phyloP scores from a whole-genome alignment of 1,284 basidiomycete genomes.

The Anthracocystis setariae region DNA sequence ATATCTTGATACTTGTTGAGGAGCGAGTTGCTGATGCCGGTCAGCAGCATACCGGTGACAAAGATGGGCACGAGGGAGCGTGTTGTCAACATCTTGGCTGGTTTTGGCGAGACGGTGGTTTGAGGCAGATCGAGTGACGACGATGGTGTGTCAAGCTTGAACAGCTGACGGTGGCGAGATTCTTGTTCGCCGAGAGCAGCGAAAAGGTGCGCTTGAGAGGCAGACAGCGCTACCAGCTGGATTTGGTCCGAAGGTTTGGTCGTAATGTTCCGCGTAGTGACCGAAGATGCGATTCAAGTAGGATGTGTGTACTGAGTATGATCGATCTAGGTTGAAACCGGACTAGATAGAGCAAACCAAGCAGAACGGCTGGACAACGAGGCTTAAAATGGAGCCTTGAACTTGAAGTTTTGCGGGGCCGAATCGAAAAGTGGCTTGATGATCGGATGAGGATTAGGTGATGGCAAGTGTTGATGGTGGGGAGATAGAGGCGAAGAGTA shows the following conservation, averaged over 20 bases:
- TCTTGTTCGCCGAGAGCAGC: conserved; percentile 17
- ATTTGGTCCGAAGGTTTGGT: conserved; percentile 10
- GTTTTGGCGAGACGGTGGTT: not conserved
- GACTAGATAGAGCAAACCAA: conserved; percentile 2
- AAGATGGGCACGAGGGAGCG: conserved; percentile 66
- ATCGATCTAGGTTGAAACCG: not conserved
- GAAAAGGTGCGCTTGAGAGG: conserved; percentile 31
- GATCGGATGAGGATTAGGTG: not conserved
- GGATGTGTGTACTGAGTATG: conserved; percentile 1
- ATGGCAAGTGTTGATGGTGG: conserved; percentile 1
- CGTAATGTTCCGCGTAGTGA: conserved; percentile 14
- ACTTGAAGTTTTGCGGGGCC: not conserved
- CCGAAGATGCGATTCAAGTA: not conserved
- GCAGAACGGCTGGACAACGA: conserved; percentile 1
- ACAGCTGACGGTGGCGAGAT: conserved; percentile 8
- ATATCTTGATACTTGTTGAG: conserved; percentile 68
- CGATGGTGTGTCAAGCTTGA: conserved; percentile 4
- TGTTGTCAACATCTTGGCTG: conserved; percentile 33
- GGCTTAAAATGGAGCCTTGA: not conserved
- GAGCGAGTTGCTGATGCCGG: conserved; percentile 69
- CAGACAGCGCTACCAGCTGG: conserved; percentile 36
- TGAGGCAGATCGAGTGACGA: not conserved
- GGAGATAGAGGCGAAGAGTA: not conserved
- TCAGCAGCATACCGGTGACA: conserved; percentile 71
- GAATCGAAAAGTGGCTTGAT: not conserved